Percentiles rank a stretch among this genome's conserved stretches.
Conservation (phyloP, 2,329 filamentous ascomycete species). For the Sporothrix schenckii region DNA sequence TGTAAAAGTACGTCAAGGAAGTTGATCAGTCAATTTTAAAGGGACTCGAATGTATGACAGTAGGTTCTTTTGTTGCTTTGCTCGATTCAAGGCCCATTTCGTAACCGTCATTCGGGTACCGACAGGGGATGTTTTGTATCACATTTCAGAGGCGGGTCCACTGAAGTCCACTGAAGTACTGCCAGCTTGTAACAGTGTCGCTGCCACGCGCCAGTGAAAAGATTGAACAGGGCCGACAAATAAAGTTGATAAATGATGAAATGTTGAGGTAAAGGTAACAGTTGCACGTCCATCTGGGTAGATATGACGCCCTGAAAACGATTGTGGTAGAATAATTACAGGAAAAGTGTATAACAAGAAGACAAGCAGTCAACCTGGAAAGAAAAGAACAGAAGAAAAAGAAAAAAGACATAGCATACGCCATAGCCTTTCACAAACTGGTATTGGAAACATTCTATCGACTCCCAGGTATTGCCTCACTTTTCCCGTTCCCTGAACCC, state of each 20-base stretch:
- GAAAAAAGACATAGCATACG: background rate
- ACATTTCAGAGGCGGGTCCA: background rate
- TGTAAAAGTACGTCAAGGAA: no score
- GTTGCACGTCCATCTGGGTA: background rate
- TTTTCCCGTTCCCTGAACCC: background rate
- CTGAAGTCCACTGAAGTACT: background rate
- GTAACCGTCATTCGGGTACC: background rate
- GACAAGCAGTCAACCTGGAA: background rate
- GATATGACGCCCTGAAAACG: background rate
- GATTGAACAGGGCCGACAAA: background rate
- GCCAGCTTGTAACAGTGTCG: no score
- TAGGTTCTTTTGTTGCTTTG: background rate
- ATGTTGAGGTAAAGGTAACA: background rate
- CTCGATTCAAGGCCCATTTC: no score
- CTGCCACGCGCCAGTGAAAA: no score
- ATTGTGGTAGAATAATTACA: background rate
- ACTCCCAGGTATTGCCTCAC: background rate
- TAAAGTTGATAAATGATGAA: background rate
- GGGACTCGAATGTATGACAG: no score
- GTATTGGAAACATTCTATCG: conserved; percentile 20
- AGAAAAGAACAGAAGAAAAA: background rate
- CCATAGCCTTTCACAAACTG: background rate
- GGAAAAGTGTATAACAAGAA: background rate
- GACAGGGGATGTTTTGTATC: background rate
- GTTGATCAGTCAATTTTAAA: background rate